phyloP scores from a whole-genome alignment of 805 yeast species.

The Saturnispora bothae region DNA sequence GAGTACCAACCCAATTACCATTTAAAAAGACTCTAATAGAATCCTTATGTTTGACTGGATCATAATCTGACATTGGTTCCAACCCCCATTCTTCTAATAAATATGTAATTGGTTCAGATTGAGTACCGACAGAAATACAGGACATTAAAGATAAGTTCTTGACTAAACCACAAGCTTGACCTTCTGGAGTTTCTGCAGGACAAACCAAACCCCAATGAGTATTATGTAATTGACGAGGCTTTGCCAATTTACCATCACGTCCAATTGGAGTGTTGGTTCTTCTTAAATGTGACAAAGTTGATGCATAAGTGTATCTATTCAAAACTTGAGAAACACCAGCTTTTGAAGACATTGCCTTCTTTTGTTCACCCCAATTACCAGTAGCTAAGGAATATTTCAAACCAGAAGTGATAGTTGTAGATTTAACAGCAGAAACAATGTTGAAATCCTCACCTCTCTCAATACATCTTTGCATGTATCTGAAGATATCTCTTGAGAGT shows the following conservation, averaged over 20 bases:
- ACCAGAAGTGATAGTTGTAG: conserved; percentile 95
- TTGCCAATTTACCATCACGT: conserved; percentile 97
- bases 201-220: conserved; percentile 99
- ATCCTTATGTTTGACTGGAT: conserved; percentile 82
- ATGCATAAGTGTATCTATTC: conserved; percentile 94
- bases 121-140: conserved; percentile 94
- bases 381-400: conserved; percentile 95
- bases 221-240: conserved; percentile 97
- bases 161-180: conserved; percentile 99
- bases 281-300: conserved; percentile 96
- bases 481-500: conserved; percentile 89
- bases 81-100: conserved; percentile 98
- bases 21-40: conserved; percentile 92
- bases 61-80: conserved; percentile 94
- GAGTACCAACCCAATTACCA: conserved; percentile 99
- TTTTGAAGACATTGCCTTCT: conserved; percentile 96
- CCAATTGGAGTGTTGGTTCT: conserved; percentile 99
- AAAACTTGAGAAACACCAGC: conserved; percentile 99
- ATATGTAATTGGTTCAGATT: conserved; percentile 89
- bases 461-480: conserved; percentile 98
- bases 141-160: conserved; percentile 94
- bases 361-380: conserved; percentile 99
- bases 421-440: conserved; percentile 91
- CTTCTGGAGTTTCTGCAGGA: conserved; percentile 99
- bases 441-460: conserved; percentile 97